Evolutionary conservation across 306 rosid genomes (phyloP), one percentile per base, ranked within the genome.

Genomic region (Parietaria judaica): DNA sequence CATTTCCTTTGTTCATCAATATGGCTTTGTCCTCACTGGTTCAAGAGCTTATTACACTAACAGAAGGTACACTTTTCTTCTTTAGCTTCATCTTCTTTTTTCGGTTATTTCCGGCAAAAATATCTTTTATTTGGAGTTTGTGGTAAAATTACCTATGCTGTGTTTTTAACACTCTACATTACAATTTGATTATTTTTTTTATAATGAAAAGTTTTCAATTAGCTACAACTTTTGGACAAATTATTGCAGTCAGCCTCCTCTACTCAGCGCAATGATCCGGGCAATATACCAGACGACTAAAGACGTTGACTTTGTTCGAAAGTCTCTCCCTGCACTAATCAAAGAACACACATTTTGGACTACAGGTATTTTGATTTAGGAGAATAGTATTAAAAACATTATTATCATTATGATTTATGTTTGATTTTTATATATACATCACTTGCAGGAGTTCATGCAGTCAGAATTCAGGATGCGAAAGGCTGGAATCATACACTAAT

Each of bases 171-270:
- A 23, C 31, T 23, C 31, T 23, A 23, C 31, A 23, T 23, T 23
- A 23, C 31, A 23, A 23, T 23, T 23, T 23, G 31, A 2, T 23
- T 23, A 23, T 23, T 23, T 23, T 23, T 23, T 23, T 23, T 23
- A 23, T 23, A 2, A 23, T 23, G 31, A 23, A 23, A 23, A 23
- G 31, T 23, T 23, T 23, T 23, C 31, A 23, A 23, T 23, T 23
- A 23, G 31, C 31, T 23, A 23, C 31, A 23, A 23, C 31, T 23
- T 41, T 8, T 41, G 45, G 45, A 5, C 45, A 14, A 69, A 53
- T 36, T 53, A 69, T 80, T 72, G 74, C 84, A 92, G 99, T 81
- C 94, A 92, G 83, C 99, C 99, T 74, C 99, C 96, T 7, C 88
- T 92, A 63, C 77, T 92, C 52, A 92, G 99, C 23, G 83, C 95